Conservation (phyloP, 2,329 filamentous ascomycete species). For the Epichloe brachyelytri region DNA sequence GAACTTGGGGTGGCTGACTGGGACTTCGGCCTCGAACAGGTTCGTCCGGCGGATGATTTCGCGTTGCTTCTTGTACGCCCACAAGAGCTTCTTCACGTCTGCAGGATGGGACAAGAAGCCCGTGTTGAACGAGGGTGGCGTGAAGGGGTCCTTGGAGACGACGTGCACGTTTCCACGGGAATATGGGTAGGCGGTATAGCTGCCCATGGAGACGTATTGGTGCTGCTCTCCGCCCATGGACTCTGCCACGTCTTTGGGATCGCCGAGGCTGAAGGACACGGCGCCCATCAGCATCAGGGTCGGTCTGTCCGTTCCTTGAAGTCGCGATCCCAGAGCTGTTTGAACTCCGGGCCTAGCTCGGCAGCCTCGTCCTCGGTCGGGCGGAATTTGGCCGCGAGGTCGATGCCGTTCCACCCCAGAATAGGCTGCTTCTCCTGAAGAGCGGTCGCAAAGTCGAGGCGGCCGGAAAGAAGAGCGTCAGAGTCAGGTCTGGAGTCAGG, state of each 20-base stretch:
- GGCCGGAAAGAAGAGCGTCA: slow-evolving; percentile 39
- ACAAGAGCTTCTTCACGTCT: slow-evolving; percentile 44
- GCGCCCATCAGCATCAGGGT: slow-evolving; percentile 33
- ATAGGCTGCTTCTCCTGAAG: slow-evolving; percentile 32
- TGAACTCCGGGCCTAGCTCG: slow-evolving; percentile 38
- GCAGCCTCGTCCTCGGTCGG: slow-evolving; percentile 39
- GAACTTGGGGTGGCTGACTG: slow-evolving; percentile 29
- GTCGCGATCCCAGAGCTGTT: slow-evolving; percentile 40
- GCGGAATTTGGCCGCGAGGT: slow-evolving; percentile 42
- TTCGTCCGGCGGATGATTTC: slow-evolving; percentile 45
- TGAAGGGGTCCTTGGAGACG: slow-evolving; percentile 24
- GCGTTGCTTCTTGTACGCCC: slow-evolving; percentile 51
- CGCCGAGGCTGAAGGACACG: slow-evolving; percentile 15
- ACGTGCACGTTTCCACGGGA: slow-evolving; percentile 51
- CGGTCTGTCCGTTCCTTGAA: slow-evolving; percentile 30
- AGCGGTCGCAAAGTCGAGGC: slow-evolving; percentile 23
- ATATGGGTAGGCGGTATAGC: slow-evolving; percentile 46
- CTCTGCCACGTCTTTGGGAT: not conserved
- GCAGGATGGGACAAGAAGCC: slow-evolving; percentile 35
- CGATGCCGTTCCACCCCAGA: slow-evolving; percentile 45
- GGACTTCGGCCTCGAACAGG: slow-evolving; percentile 34
- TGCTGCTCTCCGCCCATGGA: slow-evolving; percentile 3
- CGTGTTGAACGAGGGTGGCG: slow-evolving; percentile 40
- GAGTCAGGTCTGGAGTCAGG: slow-evolving; percentile 19
- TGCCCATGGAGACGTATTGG: slow-evolving; percentile 38